Base-by-base conservation (phyloP, 2,329 filamentous ascomycete genomes). In the Verticillium albo-atrum region DNA sequence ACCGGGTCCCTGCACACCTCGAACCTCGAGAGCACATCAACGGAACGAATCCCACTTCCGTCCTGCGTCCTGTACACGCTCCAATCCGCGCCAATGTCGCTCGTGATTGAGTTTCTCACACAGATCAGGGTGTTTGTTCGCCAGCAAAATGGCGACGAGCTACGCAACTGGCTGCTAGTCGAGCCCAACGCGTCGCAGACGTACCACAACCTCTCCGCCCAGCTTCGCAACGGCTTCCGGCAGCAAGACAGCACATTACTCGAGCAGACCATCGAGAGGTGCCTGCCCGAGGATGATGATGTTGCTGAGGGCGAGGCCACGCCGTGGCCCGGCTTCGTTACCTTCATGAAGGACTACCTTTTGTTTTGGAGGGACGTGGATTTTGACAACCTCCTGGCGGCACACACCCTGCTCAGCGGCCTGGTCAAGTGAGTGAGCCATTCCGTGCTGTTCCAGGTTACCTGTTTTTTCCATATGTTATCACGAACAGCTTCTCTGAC, bases 261-360 rank as follows among this genome's bases (percentile, higher is more conserved):
- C 54, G 86, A 89, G 54, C 79, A 78, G 61, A 79, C 88, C 62
- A 85, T 91, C 63, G 85, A 88, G 60, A 80, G 79, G 53, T 77
- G 82, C 12, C 79, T 94, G 1, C 87, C 88, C 0, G 81, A 88
- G 61, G 84, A 87, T 7, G 82, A 88, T 57, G 82, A 89, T 50
- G 82, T 85, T 2, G 78, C 80, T 0, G 85, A 89, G 56, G 88
- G 86, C 1, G 80, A 84, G 63, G 86, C 82, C 50, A 83, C 88
- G 7, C 80, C 83, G 0, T 96, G 92, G 91, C 84, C 86, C 0
- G 85, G 89, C 1, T 92, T 97, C 70, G 79, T 89, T 55, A 82
- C 86, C 2, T 96, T 97, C 69, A 85, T 96, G 72, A 89, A 86
- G 67, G 86, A 91, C 55, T 97, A 96, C 68, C 80, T 97, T 64